A percentile compares a stretch with the other conserved stretches of the same genome.
phyloP scores from a whole-genome alignment of 2,329 filamentous ascomycete species.

The Sporothrix sp. region DNA sequence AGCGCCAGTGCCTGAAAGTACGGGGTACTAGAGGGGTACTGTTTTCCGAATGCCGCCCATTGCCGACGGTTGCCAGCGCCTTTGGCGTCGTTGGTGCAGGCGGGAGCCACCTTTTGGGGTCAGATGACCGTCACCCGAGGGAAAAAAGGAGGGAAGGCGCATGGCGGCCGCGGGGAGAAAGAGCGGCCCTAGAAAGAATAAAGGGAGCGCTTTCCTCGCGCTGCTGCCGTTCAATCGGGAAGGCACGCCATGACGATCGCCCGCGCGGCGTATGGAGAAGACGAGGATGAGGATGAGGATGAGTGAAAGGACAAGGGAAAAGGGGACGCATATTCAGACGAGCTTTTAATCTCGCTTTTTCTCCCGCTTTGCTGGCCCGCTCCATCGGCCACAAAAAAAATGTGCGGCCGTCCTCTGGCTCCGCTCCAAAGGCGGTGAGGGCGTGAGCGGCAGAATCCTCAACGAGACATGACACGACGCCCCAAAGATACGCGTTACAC shows the following conservation, averaged over 20 bases:
- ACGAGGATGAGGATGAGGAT: not conserved
- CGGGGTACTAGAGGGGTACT: conserved; percentile 5
- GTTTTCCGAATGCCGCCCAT: conserved; percentile 13
- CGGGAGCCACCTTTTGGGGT: not conserved
- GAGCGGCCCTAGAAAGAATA: not conserved
- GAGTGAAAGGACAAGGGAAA: not conserved
- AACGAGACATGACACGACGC: not conserved
- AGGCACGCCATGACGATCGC: conserved; percentile 3
- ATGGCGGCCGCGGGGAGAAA: not conserved
- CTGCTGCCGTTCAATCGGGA: not conserved
- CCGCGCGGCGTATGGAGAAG: no score
- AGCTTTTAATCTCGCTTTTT: not conserved
- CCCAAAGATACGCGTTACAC: not conserved
- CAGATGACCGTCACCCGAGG: not conserved
- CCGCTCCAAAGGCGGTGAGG: no score
- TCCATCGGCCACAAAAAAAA: not conserved
- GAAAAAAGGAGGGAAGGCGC: not conserved
- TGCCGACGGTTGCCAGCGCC: conserved; percentile 8
- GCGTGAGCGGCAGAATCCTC: no score
- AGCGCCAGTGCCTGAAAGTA: no score
- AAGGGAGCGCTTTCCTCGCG: not conserved
- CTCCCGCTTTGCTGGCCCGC: not conserved
- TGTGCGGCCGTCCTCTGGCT: no score
- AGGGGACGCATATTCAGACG: no score
- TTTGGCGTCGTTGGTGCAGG: not conserved